These are phyloP conservation scores for Xylaria sp. DNA, from an alignment of 2,329 filamentous ascomycete genomes.

Conservation along the genomic window DNA sequence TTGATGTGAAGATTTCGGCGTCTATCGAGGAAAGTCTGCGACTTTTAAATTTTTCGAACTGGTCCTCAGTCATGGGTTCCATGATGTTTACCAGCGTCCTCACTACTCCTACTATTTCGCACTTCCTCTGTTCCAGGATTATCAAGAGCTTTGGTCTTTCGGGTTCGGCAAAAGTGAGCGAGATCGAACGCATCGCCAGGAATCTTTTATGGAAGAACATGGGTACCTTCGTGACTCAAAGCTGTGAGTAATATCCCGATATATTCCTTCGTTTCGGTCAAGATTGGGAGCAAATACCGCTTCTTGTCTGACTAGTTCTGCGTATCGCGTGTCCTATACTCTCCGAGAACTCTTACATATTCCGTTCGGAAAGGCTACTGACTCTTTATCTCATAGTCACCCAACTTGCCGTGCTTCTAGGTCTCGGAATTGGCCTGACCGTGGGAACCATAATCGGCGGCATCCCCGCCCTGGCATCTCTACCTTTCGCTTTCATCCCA, in stretches of 20 bases:
- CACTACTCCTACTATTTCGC: conserved; percentile 42
- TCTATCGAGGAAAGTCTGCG: conserved; percentile 41
- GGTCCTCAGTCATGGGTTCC: conserved; percentile 38
- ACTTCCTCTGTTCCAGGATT: conserved; percentile 42
- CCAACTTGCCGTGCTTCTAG: conserved; percentile 37
- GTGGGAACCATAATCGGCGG: conserved; percentile 43
- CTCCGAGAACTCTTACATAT: not conserved
- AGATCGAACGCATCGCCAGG: conserved; percentile 40
- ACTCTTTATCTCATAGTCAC: conserved; percentile 22
- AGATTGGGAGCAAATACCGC: not conserved
- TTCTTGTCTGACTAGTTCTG: not conserved
- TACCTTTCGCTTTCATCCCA: conserved; percentile 40
- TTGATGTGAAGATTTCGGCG: conserved; percentile 39
- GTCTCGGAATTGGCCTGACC: conserved; percentile 39
- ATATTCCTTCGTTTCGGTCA: not conserved
- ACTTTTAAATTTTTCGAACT: conserved; percentile 40
- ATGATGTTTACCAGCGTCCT: conserved; percentile 38
- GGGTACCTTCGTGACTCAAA: conserved; percentile 40
- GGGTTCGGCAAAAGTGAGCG: conserved; percentile 34
- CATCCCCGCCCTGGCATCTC: conserved; percentile 38
- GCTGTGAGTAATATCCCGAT: conserved; percentile 31
- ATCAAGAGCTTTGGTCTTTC: conserved; percentile 45
- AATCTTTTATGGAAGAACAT: conserved; percentile 44
- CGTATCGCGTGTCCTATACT: not conserved
- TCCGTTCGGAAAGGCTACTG: conserved; percentile 4